Evolutionary conservation across 2,329 filamentous ascomycete species (phyloP).

Genomic region (Cytospora schulzeri): DNA sequence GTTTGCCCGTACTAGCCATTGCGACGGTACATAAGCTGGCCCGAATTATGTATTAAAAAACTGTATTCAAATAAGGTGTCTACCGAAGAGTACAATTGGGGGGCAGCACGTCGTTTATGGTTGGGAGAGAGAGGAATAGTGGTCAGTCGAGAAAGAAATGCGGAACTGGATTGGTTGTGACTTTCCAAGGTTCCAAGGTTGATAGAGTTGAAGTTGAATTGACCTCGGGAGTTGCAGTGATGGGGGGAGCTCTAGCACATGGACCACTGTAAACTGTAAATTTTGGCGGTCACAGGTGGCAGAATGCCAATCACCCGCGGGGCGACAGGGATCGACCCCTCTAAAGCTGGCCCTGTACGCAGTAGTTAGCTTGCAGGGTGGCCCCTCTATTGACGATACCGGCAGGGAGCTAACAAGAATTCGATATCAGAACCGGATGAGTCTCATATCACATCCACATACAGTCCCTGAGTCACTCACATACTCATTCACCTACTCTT

Average conservation of each 20-base stretch:
- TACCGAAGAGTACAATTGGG: neutral
- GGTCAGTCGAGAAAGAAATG: neutral
- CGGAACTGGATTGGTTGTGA: neutral
- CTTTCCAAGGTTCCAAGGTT: too few relatives aligned
- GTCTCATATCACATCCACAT: slow-evolving; percentile 13
- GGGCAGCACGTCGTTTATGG: neutral
- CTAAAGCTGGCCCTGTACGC: slow-evolving; percentile 11
- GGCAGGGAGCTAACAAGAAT: slow-evolving; percentile 16
- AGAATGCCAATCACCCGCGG: slow-evolving; percentile 29
- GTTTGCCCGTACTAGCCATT: slow-evolving; percentile 28
- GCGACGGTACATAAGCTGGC: neutral
- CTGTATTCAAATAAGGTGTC: neutral
- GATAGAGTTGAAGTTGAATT: neutral
- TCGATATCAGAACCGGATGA: slow-evolving; percentile 20
- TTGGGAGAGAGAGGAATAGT: neutral
- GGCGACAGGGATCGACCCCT: slow-evolving; percentile 9
- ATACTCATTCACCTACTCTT: slow-evolving; percentile 2
- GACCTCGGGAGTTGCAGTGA: too few relatives aligned
- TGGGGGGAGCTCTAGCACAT: neutral
- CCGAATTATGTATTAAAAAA: neutral
- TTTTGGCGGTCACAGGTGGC: slow-evolving; percentile 35
- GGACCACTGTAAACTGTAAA: slow-evolving; percentile 18
- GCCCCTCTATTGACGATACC: slow-evolving; percentile 23
- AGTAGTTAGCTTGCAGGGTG: neutral
- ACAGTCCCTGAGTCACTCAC: slow-evolving; percentile 16